Conservation (phyloP, 805 yeast genomes). For the Ogataea henricii region DNA sequence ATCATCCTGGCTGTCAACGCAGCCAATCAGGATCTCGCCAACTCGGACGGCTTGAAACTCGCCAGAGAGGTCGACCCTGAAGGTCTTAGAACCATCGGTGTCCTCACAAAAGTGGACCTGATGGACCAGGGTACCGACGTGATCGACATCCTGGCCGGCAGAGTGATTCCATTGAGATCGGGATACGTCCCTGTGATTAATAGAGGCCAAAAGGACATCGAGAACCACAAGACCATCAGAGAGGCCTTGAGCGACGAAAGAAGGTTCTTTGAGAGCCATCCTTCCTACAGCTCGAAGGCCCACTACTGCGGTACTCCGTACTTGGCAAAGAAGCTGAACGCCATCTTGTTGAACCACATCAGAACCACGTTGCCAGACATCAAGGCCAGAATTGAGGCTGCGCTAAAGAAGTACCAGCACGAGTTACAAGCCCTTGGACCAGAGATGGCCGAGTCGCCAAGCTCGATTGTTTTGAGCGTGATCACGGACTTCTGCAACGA, state of each 20-base stretch:
- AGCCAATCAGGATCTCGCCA: slow-evolving; percentile 95
- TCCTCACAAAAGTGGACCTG: slow-evolving; percentile 90
- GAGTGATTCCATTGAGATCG: slow-evolving; percentile 91
- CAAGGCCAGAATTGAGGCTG: slow-evolving; percentile 82
- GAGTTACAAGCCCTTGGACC: slow-evolving; percentile 84
- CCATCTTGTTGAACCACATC: slow-evolving; percentile 86
- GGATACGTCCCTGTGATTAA: slow-evolving; percentile 97
- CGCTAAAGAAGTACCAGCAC: slow-evolving; percentile 78
- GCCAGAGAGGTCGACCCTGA: slow-evolving; percentile 98
- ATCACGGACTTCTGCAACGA: slow-evolving; percentile 93
- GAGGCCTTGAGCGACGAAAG: slow-evolving; percentile 83
- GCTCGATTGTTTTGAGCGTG: slow-evolving; percentile 84
- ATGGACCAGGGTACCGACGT: slow-evolving; percentile 99
- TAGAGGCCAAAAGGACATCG: slow-evolving; percentile 97
- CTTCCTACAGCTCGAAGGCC: slow-evolving; percentile 89
- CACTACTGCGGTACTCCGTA: slow-evolving; percentile 99
- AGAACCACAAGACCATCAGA: slow-evolving; percentile 80
- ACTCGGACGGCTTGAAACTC: slow-evolving; percentile 91
- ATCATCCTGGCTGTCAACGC: slow-evolving; percentile 93
- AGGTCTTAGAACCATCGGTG: slow-evolving; percentile 95
- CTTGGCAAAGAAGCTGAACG: slow-evolving; percentile 87
- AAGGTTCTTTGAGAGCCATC: slow-evolving; percentile 81
- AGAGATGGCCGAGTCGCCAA: slow-evolving; percentile 84
- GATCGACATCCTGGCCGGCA: slow-evolving; percentile 89
- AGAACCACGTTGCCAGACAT: slow-evolving; percentile 89